phyloP scores from a whole-genome alignment of 306 rosid species.

The Abrus pulchellus region DNA sequence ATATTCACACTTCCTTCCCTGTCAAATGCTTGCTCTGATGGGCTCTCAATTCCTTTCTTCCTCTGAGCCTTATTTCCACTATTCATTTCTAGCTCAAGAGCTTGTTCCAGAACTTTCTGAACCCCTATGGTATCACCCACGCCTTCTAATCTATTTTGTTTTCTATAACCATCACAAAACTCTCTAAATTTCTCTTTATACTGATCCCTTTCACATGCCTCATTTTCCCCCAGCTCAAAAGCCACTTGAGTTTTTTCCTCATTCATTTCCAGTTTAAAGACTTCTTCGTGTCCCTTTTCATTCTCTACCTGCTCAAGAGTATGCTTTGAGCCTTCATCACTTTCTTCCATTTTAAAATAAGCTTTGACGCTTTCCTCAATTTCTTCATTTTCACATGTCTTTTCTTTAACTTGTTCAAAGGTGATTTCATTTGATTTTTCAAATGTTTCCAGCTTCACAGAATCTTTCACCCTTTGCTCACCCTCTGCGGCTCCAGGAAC shows the following conservation, averaged over 20 bases:
- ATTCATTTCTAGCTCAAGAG: conserved; percentile 46
- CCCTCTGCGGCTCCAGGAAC: conserved; percentile 44
- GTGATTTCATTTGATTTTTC: conserved; percentile 47
- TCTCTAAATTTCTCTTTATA: conserved; percentile 47
- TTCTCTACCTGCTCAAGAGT: conserved; percentile 56
- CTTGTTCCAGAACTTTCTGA: conserved; percentile 41
- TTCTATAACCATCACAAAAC: conserved; percentile 49
- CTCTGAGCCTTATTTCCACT: conserved; percentile 45
- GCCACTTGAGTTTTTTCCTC: conserved; percentile 47
- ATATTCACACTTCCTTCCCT: conserved; percentile 48
- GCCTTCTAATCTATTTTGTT: conserved; percentile 46
- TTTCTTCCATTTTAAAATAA: conserved; percentile 47
- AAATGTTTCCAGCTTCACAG: conserved; percentile 48
- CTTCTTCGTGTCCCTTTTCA: conserved; percentile 52
- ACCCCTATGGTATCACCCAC: conserved; percentile 33
- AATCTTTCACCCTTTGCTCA: conserved; percentile 48
- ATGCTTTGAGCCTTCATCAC: conserved; percentile 46
- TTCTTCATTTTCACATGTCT: conserved; percentile 55
- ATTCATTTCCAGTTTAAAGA: conserved; percentile 55
- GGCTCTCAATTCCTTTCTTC: conserved; percentile 43
- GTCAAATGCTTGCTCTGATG: conserved; percentile 46
- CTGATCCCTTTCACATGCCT: conserved; percentile 47
- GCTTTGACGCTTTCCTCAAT: conserved; percentile 50
- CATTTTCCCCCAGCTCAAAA: conserved; percentile 38
- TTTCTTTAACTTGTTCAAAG: conserved; percentile 51